Conservation (phyloP, 345 rosid species). For the Diplotaxis tenuifolia region DNA sequence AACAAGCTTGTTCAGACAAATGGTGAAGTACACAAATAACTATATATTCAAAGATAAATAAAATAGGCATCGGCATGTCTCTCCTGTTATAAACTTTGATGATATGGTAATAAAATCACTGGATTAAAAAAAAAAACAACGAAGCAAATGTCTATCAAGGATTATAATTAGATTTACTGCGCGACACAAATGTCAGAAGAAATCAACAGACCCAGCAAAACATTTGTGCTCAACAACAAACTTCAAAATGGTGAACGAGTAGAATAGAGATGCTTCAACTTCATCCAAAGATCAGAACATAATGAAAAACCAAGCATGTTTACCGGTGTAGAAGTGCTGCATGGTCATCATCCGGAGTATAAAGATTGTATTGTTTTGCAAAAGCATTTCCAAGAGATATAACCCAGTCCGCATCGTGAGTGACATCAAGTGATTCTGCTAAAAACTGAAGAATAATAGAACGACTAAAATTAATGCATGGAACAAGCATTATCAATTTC, state of each 20-base stretch:
- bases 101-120: slow-evolving; percentile 2
- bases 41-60: not conserved
- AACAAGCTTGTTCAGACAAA: slow-evolving; percentile 10
- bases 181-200: not conserved
- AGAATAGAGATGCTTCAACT: slow-evolving; percentile 9
- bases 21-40: slow-evolving; percentile 6
- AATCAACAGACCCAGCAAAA: slow-evolving; percentile 17
- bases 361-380: slow-evolving; percentile 73
- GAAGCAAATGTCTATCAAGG: slow-evolving; percentile 8
- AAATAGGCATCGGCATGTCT: not conserved
- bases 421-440: slow-evolving; percentile 94
- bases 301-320: slow-evolving; percentile 8
- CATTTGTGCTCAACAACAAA: not conserved
- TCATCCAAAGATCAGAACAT: slow-evolving; percentile 14
- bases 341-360: slow-evolving; percentile 78
- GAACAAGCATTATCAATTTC: slow-evolving; percentile 2
- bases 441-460: slow-evolving; percentile 72
- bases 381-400: slow-evolving; percentile 89
- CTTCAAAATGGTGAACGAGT: slow-evolving; percentile 6
- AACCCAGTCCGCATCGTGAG: slow-evolving; percentile 79
- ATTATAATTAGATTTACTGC: not conserved
- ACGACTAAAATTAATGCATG: slow-evolving; percentile 9
- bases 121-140: not conserved
- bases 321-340: slow-evolving; percentile 91
- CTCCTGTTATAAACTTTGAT: not conserved